Conservation (phyloP, 1,284 basidiomycete species). For the Takashimella koratensis region DNA sequence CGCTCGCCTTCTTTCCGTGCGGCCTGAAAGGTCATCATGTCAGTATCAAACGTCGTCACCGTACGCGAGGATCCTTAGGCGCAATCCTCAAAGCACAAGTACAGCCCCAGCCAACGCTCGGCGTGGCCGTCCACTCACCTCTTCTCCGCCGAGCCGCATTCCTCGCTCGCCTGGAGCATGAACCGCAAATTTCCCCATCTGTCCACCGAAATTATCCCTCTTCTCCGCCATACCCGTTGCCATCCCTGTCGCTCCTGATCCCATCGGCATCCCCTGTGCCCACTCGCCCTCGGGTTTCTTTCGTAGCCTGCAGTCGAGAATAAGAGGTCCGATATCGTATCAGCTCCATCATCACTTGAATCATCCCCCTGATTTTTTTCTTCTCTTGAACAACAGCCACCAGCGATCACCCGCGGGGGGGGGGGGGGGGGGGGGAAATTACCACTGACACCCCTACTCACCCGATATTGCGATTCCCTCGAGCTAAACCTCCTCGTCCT, state of each 20-base stretch:
- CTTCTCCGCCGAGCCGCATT: constrained; percentile 28
- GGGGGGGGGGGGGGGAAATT: too few species aligned
- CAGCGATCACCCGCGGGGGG: too few species aligned
- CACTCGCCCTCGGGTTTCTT: not conserved
- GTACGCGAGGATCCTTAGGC: too few species aligned
- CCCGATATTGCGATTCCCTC: constrained; percentile 36
- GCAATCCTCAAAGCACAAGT: too few species aligned
- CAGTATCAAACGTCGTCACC: not conserved
- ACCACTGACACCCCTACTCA: constrained; percentile 14
- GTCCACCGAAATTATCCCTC: constrained; percentile 17
- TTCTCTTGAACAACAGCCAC: too few species aligned
- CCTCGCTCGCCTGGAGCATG: constrained; percentile 16
- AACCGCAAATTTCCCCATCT: constrained; percentile 36
- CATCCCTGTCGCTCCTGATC: not conserved
- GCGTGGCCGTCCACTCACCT: constrained; percentile 8
- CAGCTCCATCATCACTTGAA: too few species aligned
- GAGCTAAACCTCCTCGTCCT: constrained; percentile 14
- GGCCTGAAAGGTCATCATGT: not conserved
- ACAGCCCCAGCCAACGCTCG: not conserved
- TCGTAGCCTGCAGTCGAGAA: constrained; percentile 4
- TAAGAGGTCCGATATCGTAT: not conserved
- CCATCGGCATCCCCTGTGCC: constrained; percentile 4
- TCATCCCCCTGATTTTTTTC: too few species aligned
- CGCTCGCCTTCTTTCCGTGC: constrained; percentile 8
- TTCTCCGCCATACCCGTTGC: not conserved